Conservation (phyloP, 495 filamentous ascomycete genomes). For the Polyplosphaeria fusca region DNA sequence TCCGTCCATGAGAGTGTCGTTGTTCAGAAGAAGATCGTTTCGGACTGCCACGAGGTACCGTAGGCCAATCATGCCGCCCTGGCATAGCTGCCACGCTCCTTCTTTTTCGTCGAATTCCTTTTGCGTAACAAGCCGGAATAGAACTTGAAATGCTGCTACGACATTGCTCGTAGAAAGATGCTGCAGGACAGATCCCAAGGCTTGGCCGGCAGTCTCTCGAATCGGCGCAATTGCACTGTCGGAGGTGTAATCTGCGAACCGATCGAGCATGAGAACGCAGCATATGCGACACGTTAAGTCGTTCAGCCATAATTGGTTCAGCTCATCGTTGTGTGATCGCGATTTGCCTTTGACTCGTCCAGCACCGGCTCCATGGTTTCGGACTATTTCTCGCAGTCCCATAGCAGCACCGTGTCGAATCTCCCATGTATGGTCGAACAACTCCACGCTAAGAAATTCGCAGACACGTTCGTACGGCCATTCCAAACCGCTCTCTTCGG, state of each 20-base stretch:
- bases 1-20: constrained; percentile 84
- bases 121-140: constrained; percentile 90
- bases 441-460: constrained; percentile 85
- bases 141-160: constrained; percentile 70
- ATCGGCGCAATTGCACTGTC: constrained; percentile 96
- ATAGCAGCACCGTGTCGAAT: constrained; percentile 96
- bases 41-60: constrained; percentile 92
- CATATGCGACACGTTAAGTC: constrained; percentile 89
- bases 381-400: constrained; percentile 86
- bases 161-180: constrained; percentile 74
- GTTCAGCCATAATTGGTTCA: constrained; percentile 84
- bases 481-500: constrained; percentile 72
- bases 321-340: constrained; percentile 67
- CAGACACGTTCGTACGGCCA: constrained; percentile 95
- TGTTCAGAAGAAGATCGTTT: constrained; percentile 81
- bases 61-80: constrained; percentile 96
- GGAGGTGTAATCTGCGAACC: constrained; percentile 95
- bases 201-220: constrained; percentile 94
- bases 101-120: constrained; percentile 66
- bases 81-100: constrained; percentile 91
- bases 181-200: constrained; percentile 79
- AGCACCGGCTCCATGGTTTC: constrained; percentile 89
- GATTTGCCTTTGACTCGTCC: constrained; percentile 70
- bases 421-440: constrained; percentile 95
- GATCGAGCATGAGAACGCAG: constrained; percentile 94